These are phyloP conservation scores for Tetrahymena malaccensis DNA, from an alignment of 73 alveolate species.

Conservation along the genomic window DNA sequence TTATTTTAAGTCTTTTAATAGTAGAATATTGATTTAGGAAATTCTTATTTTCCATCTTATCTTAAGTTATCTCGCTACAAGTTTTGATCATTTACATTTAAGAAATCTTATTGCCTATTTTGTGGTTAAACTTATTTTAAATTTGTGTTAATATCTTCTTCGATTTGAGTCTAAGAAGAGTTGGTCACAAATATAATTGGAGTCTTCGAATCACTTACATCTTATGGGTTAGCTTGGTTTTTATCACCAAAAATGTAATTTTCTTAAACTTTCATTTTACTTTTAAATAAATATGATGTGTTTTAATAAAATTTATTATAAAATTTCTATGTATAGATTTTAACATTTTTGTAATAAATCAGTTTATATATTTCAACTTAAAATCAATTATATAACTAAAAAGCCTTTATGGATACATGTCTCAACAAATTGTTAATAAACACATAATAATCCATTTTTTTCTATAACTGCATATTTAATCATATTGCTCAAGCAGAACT, in stretches of 20 bases:
- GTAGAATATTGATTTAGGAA: background rate
- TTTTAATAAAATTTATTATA: background rate
- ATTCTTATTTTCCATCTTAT: background rate
- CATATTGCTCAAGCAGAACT: background rate
- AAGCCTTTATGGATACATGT: background rate
- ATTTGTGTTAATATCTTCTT: background rate
- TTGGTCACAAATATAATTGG: background rate
- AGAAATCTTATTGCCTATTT: too few relatives aligned
- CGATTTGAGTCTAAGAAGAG: background rate
- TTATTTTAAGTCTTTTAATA: too few relatives aligned
- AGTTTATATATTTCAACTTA: background rate
- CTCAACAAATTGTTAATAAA: background rate
- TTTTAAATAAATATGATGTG: background rate
- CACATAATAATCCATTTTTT: background rate
- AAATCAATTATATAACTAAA: background rate
- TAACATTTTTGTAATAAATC: background rate
- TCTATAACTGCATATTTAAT: background rate
- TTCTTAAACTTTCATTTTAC: background rate
- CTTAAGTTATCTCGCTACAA: background rate
- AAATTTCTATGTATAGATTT: too few relatives aligned
- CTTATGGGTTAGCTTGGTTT: background rate
- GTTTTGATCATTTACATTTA: too few relatives aligned
- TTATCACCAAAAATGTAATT: background rate
- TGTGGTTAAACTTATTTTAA: background rate
- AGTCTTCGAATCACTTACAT: background rate